Percentiles rank a stretch among this genome's conserved stretches.
phyloP scores from a whole-genome alignment of 208 protist species.

The Leptomonas pyrrhocoris region DNA sequence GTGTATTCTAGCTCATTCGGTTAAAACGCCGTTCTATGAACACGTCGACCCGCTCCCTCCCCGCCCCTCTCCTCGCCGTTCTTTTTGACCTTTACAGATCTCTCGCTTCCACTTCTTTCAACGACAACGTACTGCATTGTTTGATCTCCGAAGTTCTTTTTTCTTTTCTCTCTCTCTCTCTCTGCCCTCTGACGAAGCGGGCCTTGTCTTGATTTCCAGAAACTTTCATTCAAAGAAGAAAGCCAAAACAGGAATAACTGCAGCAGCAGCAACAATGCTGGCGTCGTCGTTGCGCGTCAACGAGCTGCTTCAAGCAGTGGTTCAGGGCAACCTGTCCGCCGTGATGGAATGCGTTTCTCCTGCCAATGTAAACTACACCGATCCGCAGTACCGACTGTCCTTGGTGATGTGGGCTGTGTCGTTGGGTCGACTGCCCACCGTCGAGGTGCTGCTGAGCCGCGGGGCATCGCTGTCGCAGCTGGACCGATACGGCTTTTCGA shows the following conservation, averaged over 20 bases:
- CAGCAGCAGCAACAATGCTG: background rate
- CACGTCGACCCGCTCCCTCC: too few species aligned
- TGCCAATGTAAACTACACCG: constrained; percentile 80
- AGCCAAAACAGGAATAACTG: background rate
- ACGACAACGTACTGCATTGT: background rate
- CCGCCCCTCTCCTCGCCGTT: too few species aligned
- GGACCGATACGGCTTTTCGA: constrained; percentile 73
- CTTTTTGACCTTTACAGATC: too few species aligned
- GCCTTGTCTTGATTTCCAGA: background rate
- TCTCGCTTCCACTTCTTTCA: background rate
- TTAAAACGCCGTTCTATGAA: too few species aligned
- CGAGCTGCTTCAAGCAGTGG: constrained; percentile 43
- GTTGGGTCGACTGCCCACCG: constrained; percentile 50
- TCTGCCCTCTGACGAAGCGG: background rate
- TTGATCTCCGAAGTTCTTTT: background rate
- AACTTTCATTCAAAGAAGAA: too few species aligned
- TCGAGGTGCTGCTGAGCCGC: constrained; percentile 52
- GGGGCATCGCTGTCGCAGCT: constrained; percentile 60
- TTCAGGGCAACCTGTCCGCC: constrained; percentile 50
- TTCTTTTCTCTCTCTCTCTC: background rate
- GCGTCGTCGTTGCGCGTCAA: constrained; percentile 24
- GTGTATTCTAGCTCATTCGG: too few species aligned
- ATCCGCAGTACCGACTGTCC: constrained; percentile 63
- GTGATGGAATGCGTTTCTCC: constrained; percentile 51
- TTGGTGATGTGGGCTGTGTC: constrained; percentile 76